These are phyloP conservation scores for Monosporascus sp. DNA, from an alignment of 2,329 filamentous ascomycete species.

Conservation along the genomic window DNA sequence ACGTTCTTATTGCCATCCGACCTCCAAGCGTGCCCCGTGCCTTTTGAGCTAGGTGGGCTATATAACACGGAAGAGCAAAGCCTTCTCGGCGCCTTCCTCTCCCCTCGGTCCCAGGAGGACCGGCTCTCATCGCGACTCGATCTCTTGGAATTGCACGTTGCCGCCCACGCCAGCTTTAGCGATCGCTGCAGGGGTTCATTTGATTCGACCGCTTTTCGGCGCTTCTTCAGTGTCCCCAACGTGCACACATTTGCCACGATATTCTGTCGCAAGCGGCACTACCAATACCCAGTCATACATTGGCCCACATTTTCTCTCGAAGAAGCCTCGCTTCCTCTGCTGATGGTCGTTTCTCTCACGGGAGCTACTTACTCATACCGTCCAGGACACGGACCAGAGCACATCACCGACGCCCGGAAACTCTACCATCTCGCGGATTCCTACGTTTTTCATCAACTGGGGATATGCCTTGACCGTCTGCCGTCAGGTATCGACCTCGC, in stretches of 20 bases:
- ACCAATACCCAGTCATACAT: conserved; percentile 5
- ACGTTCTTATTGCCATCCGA: conserved; percentile 3
- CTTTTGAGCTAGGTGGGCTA: conserved; percentile 1
- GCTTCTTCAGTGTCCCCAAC: conserved; percentile 2
- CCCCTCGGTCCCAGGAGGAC: not conserved
- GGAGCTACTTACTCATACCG: conserved; percentile 7
- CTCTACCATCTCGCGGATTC: conserved; percentile 5
- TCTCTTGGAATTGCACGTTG: conserved; percentile 3
- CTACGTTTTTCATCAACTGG: conserved; percentile 4
- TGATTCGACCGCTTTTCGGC: not conserved
- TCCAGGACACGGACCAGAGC: not conserved
- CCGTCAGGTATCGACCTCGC: not conserved
- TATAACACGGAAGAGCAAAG: conserved; percentile 3
- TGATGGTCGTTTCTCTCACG: conserved; percentile 5
- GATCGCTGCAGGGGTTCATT: not conserved
- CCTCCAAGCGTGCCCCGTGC: not conserved
- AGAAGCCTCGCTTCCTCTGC: conserved; percentile 2
- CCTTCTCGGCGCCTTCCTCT: conserved; percentile 2
- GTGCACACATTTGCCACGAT: conserved; percentile 2
- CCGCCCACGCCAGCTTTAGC: not conserved
- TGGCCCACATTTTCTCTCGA: conserved; percentile 6
- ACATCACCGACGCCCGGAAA: conserved; percentile 1
- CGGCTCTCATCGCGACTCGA: conserved; percentile 1
- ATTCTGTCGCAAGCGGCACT: conserved; percentile 7
- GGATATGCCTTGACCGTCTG: not conserved